Base-by-base conservation (phyloP, 345 rosid species). In the Brassica incana region DNA sequence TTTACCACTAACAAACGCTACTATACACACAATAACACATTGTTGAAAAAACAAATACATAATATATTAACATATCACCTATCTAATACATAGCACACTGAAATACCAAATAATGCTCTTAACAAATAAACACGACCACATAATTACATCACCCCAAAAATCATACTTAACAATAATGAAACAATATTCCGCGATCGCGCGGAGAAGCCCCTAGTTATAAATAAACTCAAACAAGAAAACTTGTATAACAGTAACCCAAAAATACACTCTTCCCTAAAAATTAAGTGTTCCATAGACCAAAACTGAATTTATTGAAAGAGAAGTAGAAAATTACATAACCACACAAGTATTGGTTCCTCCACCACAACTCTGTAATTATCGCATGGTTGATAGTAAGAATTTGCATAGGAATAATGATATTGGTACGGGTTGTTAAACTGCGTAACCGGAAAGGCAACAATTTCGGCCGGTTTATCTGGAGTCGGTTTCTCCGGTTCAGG, bases 331-430 rank as follows among this genome's bases (percentile, higher is more conserved):
- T 74, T 11, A 80, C 83, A 75, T 74, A 54, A 75, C 70, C 7
- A 75, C 76, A 70, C 79, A 75, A 64, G 8, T 7, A 23, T 64
- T 63, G 76, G 68, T 64, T 69, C 76, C 0, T 75, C 76, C 2
- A 25, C 4, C n/a, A 67, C 69, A 73, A 50, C 9, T 48, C 0
- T 67, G 63, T 56, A 73, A 35, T 2, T 50, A 14, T 1, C 27
- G 33, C 38, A 56, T 63, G 79, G 76, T 27, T 75, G 75, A 54
- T 52, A 69, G 50, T 75, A 50, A 54, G 20, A 27, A 80, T 18
- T 25, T 48, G 75, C 48, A 5, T 16, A 52, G 15, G 78, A 9
- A 23, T 56, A 40, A 5, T 25, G 18, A 48, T 70, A 56, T 54
- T 69, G 78, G 71, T 62, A 63, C 6, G 23, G 27, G 33, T 68